These are phyloP conservation scores for Radiomyces spectabilis DNA, from an alignment of 192 early-diverging fungal species.

Conservation along the genomic window DNA sequence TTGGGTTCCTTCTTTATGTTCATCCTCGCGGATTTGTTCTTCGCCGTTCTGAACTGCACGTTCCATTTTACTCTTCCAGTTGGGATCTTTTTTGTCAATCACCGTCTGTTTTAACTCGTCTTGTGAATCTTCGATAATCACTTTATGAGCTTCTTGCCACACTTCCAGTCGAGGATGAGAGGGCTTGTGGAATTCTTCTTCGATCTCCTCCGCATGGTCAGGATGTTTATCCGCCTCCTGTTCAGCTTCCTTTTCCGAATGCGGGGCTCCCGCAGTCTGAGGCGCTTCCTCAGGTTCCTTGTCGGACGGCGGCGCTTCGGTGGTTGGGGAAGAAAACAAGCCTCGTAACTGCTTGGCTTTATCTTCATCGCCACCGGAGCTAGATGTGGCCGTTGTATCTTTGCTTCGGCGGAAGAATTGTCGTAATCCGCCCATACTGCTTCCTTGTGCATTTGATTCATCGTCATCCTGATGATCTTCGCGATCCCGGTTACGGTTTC, in stretches of 20 bases:
- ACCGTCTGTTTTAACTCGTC: constrained; percentile 7
- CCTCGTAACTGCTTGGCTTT: too few species aligned
- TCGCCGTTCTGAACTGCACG: too few species aligned
- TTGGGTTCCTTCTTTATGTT: too few species aligned
- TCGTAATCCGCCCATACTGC: background rate
- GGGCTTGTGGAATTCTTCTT: background rate
- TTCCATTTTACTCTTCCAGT: too few species aligned
- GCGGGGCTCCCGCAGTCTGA: background rate
- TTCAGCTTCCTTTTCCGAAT: background rate
- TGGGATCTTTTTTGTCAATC: constrained; percentile 3
- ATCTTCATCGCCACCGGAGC: background rate
- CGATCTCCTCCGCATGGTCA: background rate
- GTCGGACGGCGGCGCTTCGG: background rate
- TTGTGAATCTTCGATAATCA: constrained; percentile 8
- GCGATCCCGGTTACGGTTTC: background rate
- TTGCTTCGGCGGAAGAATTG: background rate
- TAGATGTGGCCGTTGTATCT: background rate
- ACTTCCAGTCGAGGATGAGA: constrained; percentile 5
- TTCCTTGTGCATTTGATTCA: background rate
- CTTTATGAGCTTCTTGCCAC: constrained; percentile 12
- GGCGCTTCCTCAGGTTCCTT: background rate
- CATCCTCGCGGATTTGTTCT: too few species aligned
- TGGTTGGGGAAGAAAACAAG: too few species aligned
- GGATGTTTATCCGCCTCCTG: background rate
- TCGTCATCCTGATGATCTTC: background rate